These are phyloP conservation scores for Diaporthe australafricana DNA, from an alignment of 2,329 filamentous ascomycete genomes.

Conservation along the genomic window DNA sequence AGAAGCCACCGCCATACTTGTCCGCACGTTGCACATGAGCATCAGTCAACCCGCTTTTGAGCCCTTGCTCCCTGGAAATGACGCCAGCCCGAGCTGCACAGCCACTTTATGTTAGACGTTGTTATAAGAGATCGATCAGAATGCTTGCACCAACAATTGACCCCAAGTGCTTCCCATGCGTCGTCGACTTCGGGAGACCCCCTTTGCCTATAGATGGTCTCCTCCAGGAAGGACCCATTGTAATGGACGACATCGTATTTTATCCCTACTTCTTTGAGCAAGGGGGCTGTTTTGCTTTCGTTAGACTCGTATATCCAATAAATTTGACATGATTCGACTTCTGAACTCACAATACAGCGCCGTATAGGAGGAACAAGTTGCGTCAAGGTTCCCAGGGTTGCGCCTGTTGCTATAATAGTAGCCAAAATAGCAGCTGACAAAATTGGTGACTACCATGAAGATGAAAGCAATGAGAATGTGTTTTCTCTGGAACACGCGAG, in stretches of 20 bases:
- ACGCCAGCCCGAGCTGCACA: conserved; percentile 57
- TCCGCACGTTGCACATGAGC: conserved; percentile 67
- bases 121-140: neutral
- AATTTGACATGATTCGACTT: neutral
- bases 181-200: conserved; percentile 66
- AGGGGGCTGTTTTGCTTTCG: conserved; percentile 43
- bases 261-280: conserved; percentile 50
- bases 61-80: conserved; percentile 61
- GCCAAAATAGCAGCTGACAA: conserved; percentile 3
- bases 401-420: neutral
- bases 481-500: neutral
- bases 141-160: conserved; percentile 56
- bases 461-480: neutral
- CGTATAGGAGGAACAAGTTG: conserved; percentile 47
- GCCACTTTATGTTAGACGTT: conserved; percentile 44
- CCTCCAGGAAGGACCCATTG: conserved; percentile 68
- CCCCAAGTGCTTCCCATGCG: conserved; percentile 61
- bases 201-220: conserved; percentile 64
- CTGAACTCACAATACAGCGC: conserved; percentile 51
- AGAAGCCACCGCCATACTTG: conserved; percentile 68
- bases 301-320: neutral
- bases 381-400: conserved; percentile 39
- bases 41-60: conserved; percentile 60
- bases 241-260: conserved; percentile 54
- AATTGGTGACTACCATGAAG: neutral